Conservation (phyloP, 2,329 filamentous ascomycete species). For the Malbranchea zuffiana region DNA sequence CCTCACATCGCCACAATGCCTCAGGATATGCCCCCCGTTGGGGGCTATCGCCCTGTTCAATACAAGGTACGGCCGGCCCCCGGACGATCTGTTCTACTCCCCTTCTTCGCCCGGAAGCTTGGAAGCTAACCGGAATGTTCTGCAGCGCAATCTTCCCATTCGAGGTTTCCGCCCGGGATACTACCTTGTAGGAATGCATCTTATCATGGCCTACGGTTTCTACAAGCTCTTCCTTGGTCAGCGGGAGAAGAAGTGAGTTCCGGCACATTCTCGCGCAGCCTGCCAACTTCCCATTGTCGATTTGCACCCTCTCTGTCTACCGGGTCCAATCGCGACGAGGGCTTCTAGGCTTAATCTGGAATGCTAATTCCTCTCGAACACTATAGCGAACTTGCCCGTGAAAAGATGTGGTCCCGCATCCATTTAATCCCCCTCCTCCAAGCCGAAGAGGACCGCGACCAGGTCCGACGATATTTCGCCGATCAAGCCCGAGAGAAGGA, state of each 20-base stretch:
- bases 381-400: conserved; percentile 74
- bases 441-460: conserved; percentile 92
- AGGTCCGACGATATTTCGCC: conserved; percentile 74
- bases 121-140: conserved; percentile 8
- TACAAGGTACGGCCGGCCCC: conserved; percentile 61
- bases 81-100: conserved; percentile 3
- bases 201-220: conserved; percentile 81
- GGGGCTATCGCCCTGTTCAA: conserved; percentile 92
- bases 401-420: conserved; percentile 98
- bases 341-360: background rate
- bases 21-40: conserved; percentile 92
- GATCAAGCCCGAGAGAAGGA: conserved; percentile 85
- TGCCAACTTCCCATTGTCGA: background rate
- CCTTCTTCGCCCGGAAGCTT: background rate
- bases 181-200: conserved; percentile 64
- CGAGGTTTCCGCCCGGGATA: conserved; percentile 77
- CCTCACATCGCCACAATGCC: conserved; percentile 52
- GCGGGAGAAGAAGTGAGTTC: conserved; percentile 76
- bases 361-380: too few relatives aligned
- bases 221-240: conserved; percentile 74
- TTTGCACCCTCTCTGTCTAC: too few relatives aligned
- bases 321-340: background rate
- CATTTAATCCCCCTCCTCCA: conserved; percentile 87
- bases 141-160: conserved; percentile 78
- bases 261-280: background rate